phyloP scores from a whole-genome alignment of 2,329 filamentous ascomycete genomes.

The Aciculosporium take region DNA sequence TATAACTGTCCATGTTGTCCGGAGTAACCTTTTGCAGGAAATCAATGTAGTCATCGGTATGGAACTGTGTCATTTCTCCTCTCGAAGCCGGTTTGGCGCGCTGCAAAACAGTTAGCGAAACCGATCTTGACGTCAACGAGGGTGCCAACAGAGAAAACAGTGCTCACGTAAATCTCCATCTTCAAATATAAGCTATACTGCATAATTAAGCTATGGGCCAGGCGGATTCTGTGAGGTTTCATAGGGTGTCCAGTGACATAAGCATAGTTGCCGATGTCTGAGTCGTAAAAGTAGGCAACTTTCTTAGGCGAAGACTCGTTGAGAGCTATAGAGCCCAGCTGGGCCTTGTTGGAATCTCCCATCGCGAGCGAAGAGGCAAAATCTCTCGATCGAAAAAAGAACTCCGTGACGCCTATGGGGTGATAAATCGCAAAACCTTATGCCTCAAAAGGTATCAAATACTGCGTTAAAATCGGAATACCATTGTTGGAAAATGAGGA shows the following conservation, averaged over 20 bases:
- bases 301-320: slow-evolving; percentile 49
- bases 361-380: slow-evolving; percentile 12
- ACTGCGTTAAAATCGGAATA: not conserved
- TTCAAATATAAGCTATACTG: slow-evolving; percentile 92
- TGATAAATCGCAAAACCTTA: not conserved
- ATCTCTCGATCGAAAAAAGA: not conserved
- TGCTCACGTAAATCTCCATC: slow-evolving; percentile 84
- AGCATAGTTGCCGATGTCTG: slow-evolving; percentile 94
- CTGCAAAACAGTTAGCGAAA: slow-evolving; percentile 24
- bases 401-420: not conserved
- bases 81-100: slow-evolving; percentile 75
- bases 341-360: slow-evolving; percentile 19
- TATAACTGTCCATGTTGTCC: slow-evolving; percentile 93
- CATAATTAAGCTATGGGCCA: slow-evolving; percentile 92
- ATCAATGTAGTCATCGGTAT: slow-evolving; percentile 89
- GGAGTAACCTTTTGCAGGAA: slow-evolving; percentile 92
- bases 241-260: slow-evolving; percentile 95
- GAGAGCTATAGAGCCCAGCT: slow-evolving; percentile 32
- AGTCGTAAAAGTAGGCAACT: slow-evolving; percentile 97
- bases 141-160: slow-evolving; percentile 10
- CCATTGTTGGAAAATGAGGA: not conserved
- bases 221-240: slow-evolving; percentile 91
- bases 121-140: not conserved
- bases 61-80: slow-evolving; percentile 86
- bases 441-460: not conserved